phyloP scores from a whole-genome alignment of 495 filamentous ascomycete species.

The Talaromyces borbonicus region DNA sequence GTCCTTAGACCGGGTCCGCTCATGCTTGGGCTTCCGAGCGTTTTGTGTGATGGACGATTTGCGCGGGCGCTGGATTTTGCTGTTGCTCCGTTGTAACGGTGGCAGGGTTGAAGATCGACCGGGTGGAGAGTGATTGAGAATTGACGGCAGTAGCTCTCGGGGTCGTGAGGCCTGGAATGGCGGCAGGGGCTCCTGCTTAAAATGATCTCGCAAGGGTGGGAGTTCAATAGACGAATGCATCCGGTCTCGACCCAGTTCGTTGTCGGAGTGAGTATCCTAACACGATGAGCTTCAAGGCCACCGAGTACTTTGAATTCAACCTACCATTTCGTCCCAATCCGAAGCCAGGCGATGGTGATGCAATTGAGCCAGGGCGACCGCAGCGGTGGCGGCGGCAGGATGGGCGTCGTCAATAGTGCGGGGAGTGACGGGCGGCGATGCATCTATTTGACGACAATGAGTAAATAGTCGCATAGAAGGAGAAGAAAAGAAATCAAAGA shows the following conservation, averaged over 20 bases:
- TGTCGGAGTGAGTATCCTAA: conserved; percentile 66
- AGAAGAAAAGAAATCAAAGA: neutral
- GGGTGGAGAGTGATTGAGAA: conserved; percentile 70
- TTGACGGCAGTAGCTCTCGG: conserved; percentile 70
- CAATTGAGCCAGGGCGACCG: conserved; percentile 78
- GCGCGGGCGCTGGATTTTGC: conserved; percentile 56
- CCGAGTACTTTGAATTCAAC: conserved; percentile 17
- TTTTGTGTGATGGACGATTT: conserved; percentile 78
- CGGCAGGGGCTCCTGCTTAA: conserved; percentile 60
- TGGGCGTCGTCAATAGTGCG: conserved; percentile 64
- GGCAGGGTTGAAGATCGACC: conserved; percentile 80
- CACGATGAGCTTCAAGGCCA: conserved; percentile 2
- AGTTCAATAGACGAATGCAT: conserved; percentile 60
- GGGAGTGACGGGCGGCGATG: conserved; percentile 62
- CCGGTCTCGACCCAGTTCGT: conserved; percentile 48
- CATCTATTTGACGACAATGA: conserved; percentile 47
- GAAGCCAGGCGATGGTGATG: conserved; percentile 71
- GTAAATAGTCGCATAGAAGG: conserved; percentile 13
- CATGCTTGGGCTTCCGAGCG: conserved; percentile 62
- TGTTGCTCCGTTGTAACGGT: conserved; percentile 56
- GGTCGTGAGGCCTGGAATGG: conserved; percentile 50
- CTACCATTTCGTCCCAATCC: conserved; percentile 80
- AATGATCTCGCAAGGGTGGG: conserved; percentile 61
- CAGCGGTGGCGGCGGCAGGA: conserved; percentile 63
- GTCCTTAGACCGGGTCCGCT: conserved; percentile 65